A percentile compares a stretch with the other conserved stretches of the same genome.
Evolutionary conservation across 805 yeast species (phyloP).

Genomic region (Cephaloascus albidus): DNA sequence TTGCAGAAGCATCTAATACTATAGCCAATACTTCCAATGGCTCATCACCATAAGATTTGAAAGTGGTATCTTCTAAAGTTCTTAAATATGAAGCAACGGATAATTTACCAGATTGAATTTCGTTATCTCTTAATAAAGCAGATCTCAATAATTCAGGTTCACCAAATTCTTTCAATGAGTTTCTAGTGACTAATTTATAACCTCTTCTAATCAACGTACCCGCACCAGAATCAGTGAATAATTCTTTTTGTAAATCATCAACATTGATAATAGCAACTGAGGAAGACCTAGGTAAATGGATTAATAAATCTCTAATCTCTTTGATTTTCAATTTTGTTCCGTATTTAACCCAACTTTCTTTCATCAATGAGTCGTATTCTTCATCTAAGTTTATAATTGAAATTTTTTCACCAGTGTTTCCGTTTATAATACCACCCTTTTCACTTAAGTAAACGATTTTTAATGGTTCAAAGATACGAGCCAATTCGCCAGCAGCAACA

Average conservation of each 20-base stretch:
- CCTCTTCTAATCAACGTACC: slow-evolving; percentile 98
- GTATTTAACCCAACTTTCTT: slow-evolving; percentile 96
- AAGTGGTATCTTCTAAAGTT: slow-evolving; percentile 48
- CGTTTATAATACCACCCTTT: slow-evolving; percentile 95
- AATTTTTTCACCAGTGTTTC: slow-evolving; percentile 83
- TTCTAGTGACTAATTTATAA: slow-evolving; percentile 70
- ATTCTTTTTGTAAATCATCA: slow-evolving; percentile 89
- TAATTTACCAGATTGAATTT: slow-evolving; percentile 56
- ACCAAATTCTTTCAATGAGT: slow-evolving; percentile 57
- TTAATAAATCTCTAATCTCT: slow-evolving; percentile 90
- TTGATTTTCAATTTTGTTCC: slow-evolving; percentile 96
- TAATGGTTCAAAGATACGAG: slow-evolving; percentile 93
- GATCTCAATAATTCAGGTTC: slow-evolving; percentile 70
- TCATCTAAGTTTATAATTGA: slow-evolving; percentile 90
- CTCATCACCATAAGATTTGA: slow-evolving; percentile 88
- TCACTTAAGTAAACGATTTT: slow-evolving; percentile 95
- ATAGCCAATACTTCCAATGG: slow-evolving; percentile 92
- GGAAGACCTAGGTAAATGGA: slow-evolving; percentile 91
- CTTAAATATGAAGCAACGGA: slow-evolving; percentile 79
- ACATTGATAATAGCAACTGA: slow-evolving; percentile 97
- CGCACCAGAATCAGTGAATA: slow-evolving; percentile 98
- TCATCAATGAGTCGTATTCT: slow-evolving; percentile 84
- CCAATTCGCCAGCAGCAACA: slow-evolving; percentile 97
- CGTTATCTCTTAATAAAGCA: slow-evolving; percentile 71
- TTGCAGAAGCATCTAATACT: slow-evolving; percentile 42